Base-by-base conservation (phyloP, 83 land plant species). In the Picea abies region DNA sequence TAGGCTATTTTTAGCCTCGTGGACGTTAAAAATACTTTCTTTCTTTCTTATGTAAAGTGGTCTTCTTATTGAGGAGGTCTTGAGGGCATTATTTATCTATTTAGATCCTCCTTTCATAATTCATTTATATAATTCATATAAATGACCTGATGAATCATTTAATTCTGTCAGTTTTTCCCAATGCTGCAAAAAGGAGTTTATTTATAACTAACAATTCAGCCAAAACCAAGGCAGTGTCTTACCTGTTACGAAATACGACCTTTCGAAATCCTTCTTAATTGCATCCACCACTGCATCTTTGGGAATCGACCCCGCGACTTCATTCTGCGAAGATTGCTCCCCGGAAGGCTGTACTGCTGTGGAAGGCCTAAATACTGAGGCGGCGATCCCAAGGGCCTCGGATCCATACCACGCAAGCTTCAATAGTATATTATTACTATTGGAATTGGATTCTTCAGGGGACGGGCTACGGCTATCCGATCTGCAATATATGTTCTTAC, bases 241-340 rank as follows among this genome's bases (percentile, higher is more conserved):
- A 96, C 99, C 98, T 88, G 99, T 95, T 84, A 95, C 99, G 79
- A 95, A 97, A 63, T 97, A 97, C 4, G 94, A 96, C 49, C 90
- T 85, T 35, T 86, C 84, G 75, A 90, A 97, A 68, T 97, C 98
- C 29, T 89, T 84, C 82, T 90, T 87, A 63, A 97, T 92, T 52
- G 86, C 81, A 20, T 89, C 84, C 20, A 90, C 92, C 2, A 93
- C 92, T 5, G 23, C 67, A 20, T 84, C 86, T 16, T 93, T 88
- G 63, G 82, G 85, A 23, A 90, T 66, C 5, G 72, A 78, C 17
- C 87, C 81, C 72, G 81, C 52, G 60, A 82, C 35, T 35, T 86
- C 26, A 80, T 88, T 37, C 72, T 44, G 17, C 73, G 47, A 29
- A 75, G 37, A 77, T 65, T 80, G 60, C 63, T 63, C 63, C 22